Evolutionary conservation across 139 green algal species (phyloP).

Genomic region (Picochlorum sp.): DNA sequence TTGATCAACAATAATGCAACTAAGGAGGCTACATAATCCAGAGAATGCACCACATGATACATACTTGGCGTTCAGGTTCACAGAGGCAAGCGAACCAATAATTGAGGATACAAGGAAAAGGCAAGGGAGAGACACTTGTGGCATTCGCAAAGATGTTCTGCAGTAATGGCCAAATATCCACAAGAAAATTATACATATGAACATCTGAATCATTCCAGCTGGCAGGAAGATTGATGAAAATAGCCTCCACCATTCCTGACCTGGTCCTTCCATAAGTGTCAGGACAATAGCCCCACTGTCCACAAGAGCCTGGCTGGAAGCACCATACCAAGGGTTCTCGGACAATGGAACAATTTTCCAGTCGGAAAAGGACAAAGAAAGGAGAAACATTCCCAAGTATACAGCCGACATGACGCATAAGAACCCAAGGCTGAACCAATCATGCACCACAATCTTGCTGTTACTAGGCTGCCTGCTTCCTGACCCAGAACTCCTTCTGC

Average conservation of each 20-base stretch:
- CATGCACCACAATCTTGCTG: not conserved
- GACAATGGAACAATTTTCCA: slow-evolving; percentile 35
- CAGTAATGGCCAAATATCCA: slow-evolving; percentile 37
- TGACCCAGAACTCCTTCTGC: not conserved
- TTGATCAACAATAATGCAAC: slow-evolving; percentile 23
- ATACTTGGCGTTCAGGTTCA: slow-evolving; percentile 29
- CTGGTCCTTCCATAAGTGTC: slow-evolving; percentile 3
- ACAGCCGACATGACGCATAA: not conserved
- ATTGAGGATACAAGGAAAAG: slow-evolving; percentile 27
- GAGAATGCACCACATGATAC: slow-evolving; percentile 24
- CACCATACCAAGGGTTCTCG: slow-evolving; percentile 37
- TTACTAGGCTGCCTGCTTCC: not conserved
- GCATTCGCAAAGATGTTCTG: slow-evolving; percentile 5
- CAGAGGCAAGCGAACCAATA: slow-evolving; percentile 18
- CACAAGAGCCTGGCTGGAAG: slow-evolving; percentile 9
- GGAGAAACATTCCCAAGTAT: slow-evolving; percentile 26
- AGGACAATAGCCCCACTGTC: slow-evolving; percentile 18
- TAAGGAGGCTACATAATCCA: slow-evolving; percentile 29
- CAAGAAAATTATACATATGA: slow-evolving; percentile 7
- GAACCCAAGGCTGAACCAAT: not conserved
- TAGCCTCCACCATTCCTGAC: slow-evolving; percentile 37
- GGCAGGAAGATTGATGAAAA: slow-evolving; percentile 28
- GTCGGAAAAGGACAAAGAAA: slow-evolving; percentile 9
- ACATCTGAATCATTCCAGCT: slow-evolving; percentile 35
- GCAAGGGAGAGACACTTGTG: slow-evolving; percentile 2